Conservation (phyloP, 169 alveolate genomes). For the Neospora caninum region DNA sequence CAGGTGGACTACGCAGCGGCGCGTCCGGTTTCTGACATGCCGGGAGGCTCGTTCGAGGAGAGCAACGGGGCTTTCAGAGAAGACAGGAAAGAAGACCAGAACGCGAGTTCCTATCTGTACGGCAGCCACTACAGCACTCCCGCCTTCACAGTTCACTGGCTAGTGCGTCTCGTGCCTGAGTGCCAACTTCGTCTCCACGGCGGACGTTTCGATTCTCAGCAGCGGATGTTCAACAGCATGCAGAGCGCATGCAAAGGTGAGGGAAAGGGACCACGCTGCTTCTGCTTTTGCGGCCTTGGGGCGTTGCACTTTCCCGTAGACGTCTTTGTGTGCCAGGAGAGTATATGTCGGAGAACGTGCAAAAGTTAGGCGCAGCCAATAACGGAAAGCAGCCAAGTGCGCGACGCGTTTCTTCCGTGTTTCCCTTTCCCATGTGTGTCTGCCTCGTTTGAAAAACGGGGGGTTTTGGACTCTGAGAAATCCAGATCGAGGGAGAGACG, state of each 20-base stretch:
- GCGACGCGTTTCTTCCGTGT: no score
- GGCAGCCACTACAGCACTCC: constrained; percentile 98
- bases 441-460: no score
- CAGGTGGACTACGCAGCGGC: not conserved
- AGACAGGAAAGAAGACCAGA: not conserved
- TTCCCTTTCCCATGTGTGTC: no score
- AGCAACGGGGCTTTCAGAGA: not conserved
- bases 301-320: no score
- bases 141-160: constrained; percentile 95
- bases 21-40: not conserved
- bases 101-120: constrained; percentile 75
- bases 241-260: constrained; percentile 78
- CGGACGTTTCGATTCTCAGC: constrained; percentile 89
- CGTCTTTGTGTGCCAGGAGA: no score
- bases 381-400: no score
- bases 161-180: constrained; percentile 93
- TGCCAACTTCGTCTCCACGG: constrained; percentile 94
- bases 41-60: not conserved
- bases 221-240: constrained; percentile 79
- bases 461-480: no score
- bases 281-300: no score
- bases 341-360: no score
- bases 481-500: no score
- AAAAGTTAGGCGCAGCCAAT: no score
- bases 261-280: not conserved